Base-by-base conservation (phyloP, 179 eudicot genomes). In the Amaranthus tricolor region DNA sequence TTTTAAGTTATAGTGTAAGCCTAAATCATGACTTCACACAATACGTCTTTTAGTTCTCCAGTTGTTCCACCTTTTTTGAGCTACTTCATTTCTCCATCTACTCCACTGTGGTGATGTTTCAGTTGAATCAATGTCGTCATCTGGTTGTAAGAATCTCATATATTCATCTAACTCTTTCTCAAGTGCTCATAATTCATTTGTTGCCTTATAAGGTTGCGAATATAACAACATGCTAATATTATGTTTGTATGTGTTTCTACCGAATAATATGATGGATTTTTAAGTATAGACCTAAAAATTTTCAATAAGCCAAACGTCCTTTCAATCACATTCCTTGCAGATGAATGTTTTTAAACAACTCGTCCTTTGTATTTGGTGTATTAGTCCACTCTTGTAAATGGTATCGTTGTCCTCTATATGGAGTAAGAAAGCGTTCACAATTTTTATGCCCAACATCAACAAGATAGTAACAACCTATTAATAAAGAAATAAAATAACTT, bases 291-390 rank as follows among this genome's bases (percentile, higher is more conserved):
- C 60, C 67, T 61, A 6, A 58, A 49, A 5, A 73, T 48, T 24
- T 61, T 61, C 14, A 73, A 13, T 10, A 73, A 58, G 1, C 76
- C 58, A 48, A 73, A 73, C 1, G 68, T 73, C 49, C 76, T 61
- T 45, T 72, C 67, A 60, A 60, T 48, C 7, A 61, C 57, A 72
- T 72, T 72, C 21, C 67, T 12, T 19, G 75, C 51, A 6, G 14
- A n/a, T 1, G 56, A 31, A 58, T 67, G 73, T 15, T 67, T 75
- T 75, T 75, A 56, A 75, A 59, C 20, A 75, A 70, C 15, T 75
- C 72, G 16, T 66, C 64, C 49, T 57, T 48, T 7, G 17, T 68
- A 2, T 24, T 67, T 6, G 78, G 78, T 0, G n/a, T 49, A 15
- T 75, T 50, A 13, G 54, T 67, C 67, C 67, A 75, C 15, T 75